Evolutionary conservation across 495 filamentous ascomycete species (phyloP), one percentile per base, ranked within the genome.

Genomic region (Penicillium parvum): DNA sequence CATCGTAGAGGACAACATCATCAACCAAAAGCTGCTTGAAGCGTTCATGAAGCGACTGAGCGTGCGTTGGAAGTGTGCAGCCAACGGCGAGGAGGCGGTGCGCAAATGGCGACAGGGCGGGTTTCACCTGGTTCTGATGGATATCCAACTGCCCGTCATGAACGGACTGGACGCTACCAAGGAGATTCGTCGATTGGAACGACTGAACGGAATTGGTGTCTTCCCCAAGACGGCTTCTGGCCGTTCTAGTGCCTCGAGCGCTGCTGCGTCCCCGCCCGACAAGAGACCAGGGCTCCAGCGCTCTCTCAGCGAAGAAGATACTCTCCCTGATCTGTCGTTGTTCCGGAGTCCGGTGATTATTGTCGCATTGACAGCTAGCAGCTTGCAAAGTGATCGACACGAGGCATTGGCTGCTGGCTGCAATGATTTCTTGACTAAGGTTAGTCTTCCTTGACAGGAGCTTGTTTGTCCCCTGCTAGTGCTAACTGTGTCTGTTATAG

Each of bases 291-390:
- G 53, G 19, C 40, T 50, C 9, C 42, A 52, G 5, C 62, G 61
- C 28, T 53, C 58, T 1, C 30, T 75, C 5, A 72, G 71, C 10
- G 71, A 68, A 20, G 74, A 76, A 19, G 88, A 95, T 64, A 83
- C 73, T 41, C 65, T 90, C n/a, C 30, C 61, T 37, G 74, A 81
- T 47, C 73, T 79, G 11, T 79, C 76, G 7, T 64, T 94, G 48
- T 96, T 97, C 75, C 95, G 95, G 62, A 90, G 84, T 44, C 92
- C 92, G 0, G 90, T 98, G 50, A 97, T 98, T 55, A 97, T 98
- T 56, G 92, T 97, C 16, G 92, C 92, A 1, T 78, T 98, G 58
- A 98, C 92, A 14, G 92, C 92, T 4, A 91, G 85, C 50, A 88
- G 84, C 39, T 67, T 98, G 50, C 92, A 96, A 65, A 91, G 86